Evolutionary conservation across 768 basidiomycete genomes (phyloP).

Genomic region (Dictyophora rubrovolvata): DNA sequence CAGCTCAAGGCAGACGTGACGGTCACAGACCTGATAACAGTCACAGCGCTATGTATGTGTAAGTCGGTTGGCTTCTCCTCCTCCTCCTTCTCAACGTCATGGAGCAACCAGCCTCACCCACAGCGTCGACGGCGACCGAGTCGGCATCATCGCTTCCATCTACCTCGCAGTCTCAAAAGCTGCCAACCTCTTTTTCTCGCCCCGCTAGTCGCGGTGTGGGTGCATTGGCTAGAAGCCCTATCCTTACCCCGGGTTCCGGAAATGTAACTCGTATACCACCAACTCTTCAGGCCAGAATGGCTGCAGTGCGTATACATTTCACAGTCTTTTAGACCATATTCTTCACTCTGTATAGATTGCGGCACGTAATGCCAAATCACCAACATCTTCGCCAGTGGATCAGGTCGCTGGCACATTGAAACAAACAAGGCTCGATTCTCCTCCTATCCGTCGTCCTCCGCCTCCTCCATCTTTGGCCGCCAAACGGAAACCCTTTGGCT

Average conservation of each 20-base stretch:
- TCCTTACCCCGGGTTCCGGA: slow-evolving; percentile 33
- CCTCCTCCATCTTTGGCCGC: slow-evolving; percentile 27
- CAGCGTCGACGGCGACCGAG: neutral
- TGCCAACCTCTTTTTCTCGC: neutral
- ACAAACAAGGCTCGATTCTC: slow-evolving; percentile 17
- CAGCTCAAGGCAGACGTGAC: neutral
- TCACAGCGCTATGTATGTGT: neutral
- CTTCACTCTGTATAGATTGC: slow-evolving; percentile 13
- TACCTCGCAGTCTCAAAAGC: neutral
- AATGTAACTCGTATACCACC: slow-evolving; percentile 73
- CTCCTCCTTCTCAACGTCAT: slow-evolving; percentile 3
- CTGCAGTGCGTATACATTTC: slow-evolving; percentile 47
- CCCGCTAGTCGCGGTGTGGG: neutral
- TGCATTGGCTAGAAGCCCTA: slow-evolving; percentile 19
- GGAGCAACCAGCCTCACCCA: slow-evolving; percentile 5
- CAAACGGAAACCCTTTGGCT: slow-evolving; percentile 40
- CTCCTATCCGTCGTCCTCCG: slow-evolving; percentile 24
- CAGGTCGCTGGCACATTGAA: slow-evolving; percentile 9
- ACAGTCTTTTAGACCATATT: slow-evolving; percentile 15
- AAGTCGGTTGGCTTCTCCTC: neutral
- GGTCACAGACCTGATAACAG: slow-evolving; percentile 1
- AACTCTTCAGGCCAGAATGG: slow-evolving; percentile 87
- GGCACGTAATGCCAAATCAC: slow-evolving; percentile 14
- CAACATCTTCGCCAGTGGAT: slow-evolving; percentile 8
- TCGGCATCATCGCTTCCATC: neutral